Percentiles rank a stretch among this genome's conserved stretches.
Conservation (phyloP, 371 early-diverging fungal species). For the Conidiobolus incongruus region DNA sequence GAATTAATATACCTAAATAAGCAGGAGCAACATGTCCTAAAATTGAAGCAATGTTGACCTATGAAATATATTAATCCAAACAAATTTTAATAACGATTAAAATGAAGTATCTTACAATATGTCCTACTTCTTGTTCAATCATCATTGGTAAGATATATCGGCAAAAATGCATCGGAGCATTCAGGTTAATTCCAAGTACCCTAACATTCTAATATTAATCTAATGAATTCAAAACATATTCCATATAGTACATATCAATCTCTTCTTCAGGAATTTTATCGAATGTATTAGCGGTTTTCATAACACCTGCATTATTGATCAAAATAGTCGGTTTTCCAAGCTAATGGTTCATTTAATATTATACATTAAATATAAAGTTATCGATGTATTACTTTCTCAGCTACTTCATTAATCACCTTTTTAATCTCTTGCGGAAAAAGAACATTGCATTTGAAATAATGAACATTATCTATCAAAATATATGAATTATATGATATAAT, state of each 20-base stretch:
- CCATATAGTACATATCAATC: background rate
- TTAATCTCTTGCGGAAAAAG: background rate
- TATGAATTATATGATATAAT: background rate
- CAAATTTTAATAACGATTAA: background rate
- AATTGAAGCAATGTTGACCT: conserved; percentile 18
- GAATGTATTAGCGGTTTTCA: background rate
- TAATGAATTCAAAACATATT: background rate
- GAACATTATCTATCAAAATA: background rate
- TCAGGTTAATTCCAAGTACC: conserved; percentile 21
- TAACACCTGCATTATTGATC: conserved; percentile 3
- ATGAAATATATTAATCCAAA: background rate
- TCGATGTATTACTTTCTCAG: background rate
- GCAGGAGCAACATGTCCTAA: conserved; percentile 17
- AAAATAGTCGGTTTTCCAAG: conserved; percentile 2
- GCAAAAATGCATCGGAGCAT: conserved; percentile 18
- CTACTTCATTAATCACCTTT: background rate
- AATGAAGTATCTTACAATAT: conserved; percentile 14
- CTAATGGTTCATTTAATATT: background rate
- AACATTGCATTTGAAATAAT: conserved; percentile 3
- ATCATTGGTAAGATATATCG: conserved; percentile 23
- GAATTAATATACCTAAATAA: conserved; percentile 7
- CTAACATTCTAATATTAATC: conserved; percentile 5
- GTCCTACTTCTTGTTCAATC: conserved; percentile 20
- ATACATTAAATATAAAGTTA: background rate
- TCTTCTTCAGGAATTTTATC: background rate